These are phyloP conservation scores for Taphrina communis DNA, from an alignment of 1,139 yeast species.

Conservation along the genomic window DNA sequence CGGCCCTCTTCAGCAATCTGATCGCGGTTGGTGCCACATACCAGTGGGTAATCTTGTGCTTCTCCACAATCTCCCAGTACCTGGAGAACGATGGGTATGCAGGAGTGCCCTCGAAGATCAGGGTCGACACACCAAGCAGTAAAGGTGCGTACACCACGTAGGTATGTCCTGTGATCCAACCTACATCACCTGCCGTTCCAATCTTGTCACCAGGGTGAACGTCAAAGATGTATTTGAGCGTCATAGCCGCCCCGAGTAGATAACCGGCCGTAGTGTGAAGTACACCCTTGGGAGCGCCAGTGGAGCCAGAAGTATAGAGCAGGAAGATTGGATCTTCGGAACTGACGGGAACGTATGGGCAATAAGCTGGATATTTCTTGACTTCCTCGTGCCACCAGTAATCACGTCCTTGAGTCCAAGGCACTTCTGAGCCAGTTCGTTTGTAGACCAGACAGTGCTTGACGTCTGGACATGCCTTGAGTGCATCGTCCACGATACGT, in stretches of 20 bases:
- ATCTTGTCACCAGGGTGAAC: constrained; percentile 84
- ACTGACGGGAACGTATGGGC: constrained; percentile 85
- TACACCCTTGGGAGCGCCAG: constrained; percentile 98
- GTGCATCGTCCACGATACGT: constrained; percentile 92
- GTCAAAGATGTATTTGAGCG: constrained; percentile 92
- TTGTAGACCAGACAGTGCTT: constrained; percentile 82
- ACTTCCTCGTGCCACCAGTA: constrained; percentile 92
- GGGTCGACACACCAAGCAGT: constrained; percentile 83
- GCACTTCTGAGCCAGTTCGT: constrained; percentile 78
- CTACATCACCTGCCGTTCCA: constrained; percentile 98
- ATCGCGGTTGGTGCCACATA: constrained; percentile 98
- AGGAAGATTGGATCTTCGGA: constrained; percentile 93
- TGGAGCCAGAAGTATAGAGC: constrained; percentile 94
- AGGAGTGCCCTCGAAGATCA: constrained; percentile 97
- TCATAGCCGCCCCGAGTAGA: constrained; percentile 90
- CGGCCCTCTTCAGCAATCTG: constrained; percentile 92
- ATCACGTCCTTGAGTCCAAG: constrained; percentile 83
- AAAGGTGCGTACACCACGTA: constrained; percentile 95
- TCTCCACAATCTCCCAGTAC: constrained; percentile 94
- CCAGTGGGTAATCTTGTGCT: constrained; percentile 93
- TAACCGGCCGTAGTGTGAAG: constrained; percentile 95
- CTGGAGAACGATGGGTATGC: constrained; percentile 96
- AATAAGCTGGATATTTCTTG: constrained; percentile 78
- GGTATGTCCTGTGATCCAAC: constrained; percentile 99
- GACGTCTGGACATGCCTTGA: constrained; percentile 75